These are phyloP conservation scores for Astragalus membranaceus DNA, from an alignment of 306 rosid species.

Conservation along the genomic window DNA sequence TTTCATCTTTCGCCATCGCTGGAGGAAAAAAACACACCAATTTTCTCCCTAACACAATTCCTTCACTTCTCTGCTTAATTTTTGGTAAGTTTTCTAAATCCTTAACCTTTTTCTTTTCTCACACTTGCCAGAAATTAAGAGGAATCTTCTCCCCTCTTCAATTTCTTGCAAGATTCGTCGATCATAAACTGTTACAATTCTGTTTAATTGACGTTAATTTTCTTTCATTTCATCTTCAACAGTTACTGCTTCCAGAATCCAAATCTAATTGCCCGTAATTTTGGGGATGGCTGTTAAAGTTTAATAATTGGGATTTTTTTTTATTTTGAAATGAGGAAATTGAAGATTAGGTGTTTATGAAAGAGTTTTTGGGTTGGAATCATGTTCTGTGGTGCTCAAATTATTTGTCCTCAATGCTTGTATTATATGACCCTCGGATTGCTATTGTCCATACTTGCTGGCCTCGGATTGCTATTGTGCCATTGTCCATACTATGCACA, in stretches of 20 bases:
- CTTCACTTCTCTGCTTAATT: not conserved
- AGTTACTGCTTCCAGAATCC: constrained; percentile 3
- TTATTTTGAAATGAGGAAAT: not conserved
- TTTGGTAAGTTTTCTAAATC: not conserved
- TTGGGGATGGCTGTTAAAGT: constrained; percentile 15
- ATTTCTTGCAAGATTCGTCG: constrained; percentile 2
- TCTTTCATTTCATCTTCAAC: not conserved
- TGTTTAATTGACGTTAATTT: not conserved
- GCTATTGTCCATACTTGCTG: constrained; percentile 61
- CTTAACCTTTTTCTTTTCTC: not conserved
- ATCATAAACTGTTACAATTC: not conserved
- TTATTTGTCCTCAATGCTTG: constrained; percentile 78
- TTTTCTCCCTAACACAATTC: not conserved
- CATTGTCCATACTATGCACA: too few species aligned
- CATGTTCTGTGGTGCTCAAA: constrained; percentile 99
- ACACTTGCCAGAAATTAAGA: constrained; percentile 1
- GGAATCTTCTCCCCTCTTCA: not conserved
- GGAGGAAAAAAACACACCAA: not conserved
- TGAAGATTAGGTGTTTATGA: constrained; percentile 15
- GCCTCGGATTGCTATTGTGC: too few species aligned
- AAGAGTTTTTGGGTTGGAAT: constrained; percentile 21
- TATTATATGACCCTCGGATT: constrained; percentile 78
- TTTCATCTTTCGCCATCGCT: constrained; percentile 1
- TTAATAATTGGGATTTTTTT: constrained; percentile 24
- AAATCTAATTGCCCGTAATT: constrained; percentile 38